Conservation (phyloP, 768 basidiomycete species). For the Sistotremastrum suecicum region DNA sequence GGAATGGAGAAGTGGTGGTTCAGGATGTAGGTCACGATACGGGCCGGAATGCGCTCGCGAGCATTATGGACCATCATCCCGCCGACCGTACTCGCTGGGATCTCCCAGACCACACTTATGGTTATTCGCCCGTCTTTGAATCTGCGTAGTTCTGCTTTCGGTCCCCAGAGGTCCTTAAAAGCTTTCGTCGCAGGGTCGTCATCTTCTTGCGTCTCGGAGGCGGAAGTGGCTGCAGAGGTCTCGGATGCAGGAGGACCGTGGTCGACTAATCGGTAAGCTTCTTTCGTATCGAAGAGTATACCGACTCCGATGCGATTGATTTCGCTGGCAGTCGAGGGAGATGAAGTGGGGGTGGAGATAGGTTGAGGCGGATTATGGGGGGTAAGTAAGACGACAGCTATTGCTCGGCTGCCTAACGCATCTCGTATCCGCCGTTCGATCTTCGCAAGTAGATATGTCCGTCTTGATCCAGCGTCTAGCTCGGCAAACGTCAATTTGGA, state of each 20-base stretch:
- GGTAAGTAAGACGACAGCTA: slow-evolving; percentile 43
- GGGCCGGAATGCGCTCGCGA: slow-evolving; percentile 58
- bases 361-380: slow-evolving; percentile 3
- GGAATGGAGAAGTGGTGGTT: slow-evolving; percentile 59
- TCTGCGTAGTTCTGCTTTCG: slow-evolving; percentile 79
- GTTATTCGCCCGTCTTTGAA: slow-evolving; percentile 92
- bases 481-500: not conserved
- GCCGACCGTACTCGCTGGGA: slow-evolving; percentile 32
- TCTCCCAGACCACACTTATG: slow-evolving; percentile 96
- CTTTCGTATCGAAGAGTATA: slow-evolving; percentile 51
- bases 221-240: too few species aligned
- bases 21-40: slow-evolving; percentile 65
- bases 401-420: slow-evolving; percentile 63
- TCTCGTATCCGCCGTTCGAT: slow-evolving; percentile 24
- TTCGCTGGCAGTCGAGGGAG: slow-evolving; percentile 18
- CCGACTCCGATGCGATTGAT: slow-evolving; percentile 43
- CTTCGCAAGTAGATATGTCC: slow-evolving; percentile 1
- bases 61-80: slow-evolving; percentile 35
- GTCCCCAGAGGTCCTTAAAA: slow-evolving; percentile 85
- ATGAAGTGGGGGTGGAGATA: slow-evolving; percentile 34
- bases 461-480: not conserved
- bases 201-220: slow-evolving; percentile 23
- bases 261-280: slow-evolving; percentile 80
- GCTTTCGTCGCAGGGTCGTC: slow-evolving; percentile 31
- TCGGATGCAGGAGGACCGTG: slow-evolving; percentile 61